A percentile compares a stretch with the other conserved stretches of the same genome.
Conservation (phyloP, 306 rosid species). For the Cucurbita maxima region DNA sequence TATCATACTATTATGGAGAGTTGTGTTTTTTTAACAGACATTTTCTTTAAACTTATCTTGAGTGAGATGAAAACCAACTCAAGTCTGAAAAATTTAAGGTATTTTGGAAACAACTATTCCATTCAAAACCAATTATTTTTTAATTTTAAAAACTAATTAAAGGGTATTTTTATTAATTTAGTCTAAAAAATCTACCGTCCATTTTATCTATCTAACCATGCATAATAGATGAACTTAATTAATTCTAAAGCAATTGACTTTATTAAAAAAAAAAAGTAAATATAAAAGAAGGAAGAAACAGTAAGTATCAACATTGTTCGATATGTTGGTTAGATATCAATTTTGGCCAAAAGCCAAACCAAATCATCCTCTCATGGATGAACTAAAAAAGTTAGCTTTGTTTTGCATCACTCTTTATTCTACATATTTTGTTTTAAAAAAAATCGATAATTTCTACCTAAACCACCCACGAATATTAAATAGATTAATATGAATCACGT, state of each 20-base stretch:
- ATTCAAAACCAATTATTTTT: too few species aligned
- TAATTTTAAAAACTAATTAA: too few species aligned
- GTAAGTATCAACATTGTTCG: background rate
- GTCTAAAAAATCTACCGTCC: too few species aligned
- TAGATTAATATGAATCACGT: background rate
- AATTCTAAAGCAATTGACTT: background rate
- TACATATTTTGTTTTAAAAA: background rate
- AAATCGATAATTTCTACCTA: background rate
- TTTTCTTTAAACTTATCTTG: too few species aligned
- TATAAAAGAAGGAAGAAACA: too few species aligned
- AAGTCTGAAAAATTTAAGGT: too few species aligned
- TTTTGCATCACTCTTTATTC: background rate
- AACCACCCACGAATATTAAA: background rate
- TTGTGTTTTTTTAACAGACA: too few species aligned
- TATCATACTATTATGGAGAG: too few species aligned
- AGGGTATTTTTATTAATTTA: too few species aligned
- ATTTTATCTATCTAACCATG: too few species aligned
- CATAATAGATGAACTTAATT: background rate
- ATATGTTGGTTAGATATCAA: background rate
- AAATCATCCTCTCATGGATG: background rate
- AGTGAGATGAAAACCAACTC: too few species aligned
- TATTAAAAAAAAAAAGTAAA: background rate
- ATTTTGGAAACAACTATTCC: too few species aligned
- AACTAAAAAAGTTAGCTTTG: background rate
- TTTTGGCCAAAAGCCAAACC: background rate